Percentiles rank a stretch among this genome's conserved stretches.
phyloP scores from a whole-genome alignment of 306 rosid genomes.

The Cucumis hystrix region DNA sequence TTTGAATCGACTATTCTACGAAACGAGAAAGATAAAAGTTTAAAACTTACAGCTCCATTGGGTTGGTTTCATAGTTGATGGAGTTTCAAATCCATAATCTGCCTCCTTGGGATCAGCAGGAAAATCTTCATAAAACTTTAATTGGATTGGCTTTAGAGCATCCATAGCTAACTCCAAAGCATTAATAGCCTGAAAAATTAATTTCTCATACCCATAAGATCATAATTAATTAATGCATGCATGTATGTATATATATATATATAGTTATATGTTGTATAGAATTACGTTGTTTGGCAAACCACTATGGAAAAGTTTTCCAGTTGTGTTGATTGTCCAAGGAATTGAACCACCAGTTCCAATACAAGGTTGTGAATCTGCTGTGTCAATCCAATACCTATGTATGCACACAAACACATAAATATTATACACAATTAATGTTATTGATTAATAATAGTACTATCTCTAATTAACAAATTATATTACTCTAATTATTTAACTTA shows the following conservation, averaged over 20 bases:
- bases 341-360: conserved; percentile 90
- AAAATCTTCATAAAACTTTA: conserved; percentile 61
- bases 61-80: conserved; percentile 98
- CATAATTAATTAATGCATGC: too few relatives aligned
- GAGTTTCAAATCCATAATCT: conserved; percentile 75
- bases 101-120: conserved; percentile 87
- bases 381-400: conserved; percentile 77
- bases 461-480: too few relatives aligned
- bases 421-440: too few relatives aligned
- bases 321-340: conserved; percentile 48
- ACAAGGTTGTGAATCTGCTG: conserved; percentile 92
- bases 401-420: neutral
- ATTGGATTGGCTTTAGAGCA: conserved; percentile 72
- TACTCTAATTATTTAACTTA: conserved; percentile 8
- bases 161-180: conserved; percentile 86
- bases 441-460: too few relatives aligned
- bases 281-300: conserved; percentile 73
- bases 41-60: conserved; percentile 82
- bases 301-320: conserved; percentile 85
- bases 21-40: neutral
- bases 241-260: too few relatives aligned
- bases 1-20: too few relatives aligned
- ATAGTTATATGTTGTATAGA: too few relatives aligned
- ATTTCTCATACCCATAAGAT: too few relatives aligned
- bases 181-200: conserved; percentile 54